Conservation (phyloP, 768 basidiomycete genomes). For the Podaxis mareebaensis region DNA sequence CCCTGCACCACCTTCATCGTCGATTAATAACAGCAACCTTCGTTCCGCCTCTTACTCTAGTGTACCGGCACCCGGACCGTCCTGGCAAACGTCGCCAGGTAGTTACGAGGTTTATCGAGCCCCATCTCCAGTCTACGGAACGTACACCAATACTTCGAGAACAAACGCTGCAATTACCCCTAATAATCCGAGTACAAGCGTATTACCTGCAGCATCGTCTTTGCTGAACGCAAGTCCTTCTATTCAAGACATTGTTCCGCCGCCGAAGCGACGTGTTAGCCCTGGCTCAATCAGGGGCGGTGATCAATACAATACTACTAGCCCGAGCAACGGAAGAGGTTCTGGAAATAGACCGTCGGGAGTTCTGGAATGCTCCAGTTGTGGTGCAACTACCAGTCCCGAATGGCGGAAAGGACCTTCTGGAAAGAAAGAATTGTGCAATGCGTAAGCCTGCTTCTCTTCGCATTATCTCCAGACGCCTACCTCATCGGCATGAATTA, state of each 20-base stretch:
- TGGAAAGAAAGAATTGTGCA: constrained; percentile 89
- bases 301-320: constrained; percentile 37
- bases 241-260: constrained; percentile 50
- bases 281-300: constrained; percentile 46
- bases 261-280: constrained; percentile 56
- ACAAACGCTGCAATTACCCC: constrained; percentile 28
- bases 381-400: constrained; percentile 79
- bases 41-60: constrained; percentile 14
- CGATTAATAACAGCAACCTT: constrained; percentile 6
- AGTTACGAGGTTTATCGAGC: constrained; percentile 25
- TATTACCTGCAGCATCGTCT: constrained; percentile 26
- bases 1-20: not conserved
- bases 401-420: constrained; percentile 93
- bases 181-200: constrained; percentile 30
- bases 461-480: constrained; percentile 9
- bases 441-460: constrained; percentile 65
- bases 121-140: constrained; percentile 30
- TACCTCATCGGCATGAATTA: constrained; percentile 9
- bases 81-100: constrained; percentile 10
- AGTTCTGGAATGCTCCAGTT: constrained; percentile 73
- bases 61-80: constrained; percentile 5
- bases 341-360: constrained; percentile 65
- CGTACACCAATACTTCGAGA: constrained; percentile 26
- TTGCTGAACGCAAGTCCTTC: not conserved
- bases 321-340: constrained; percentile 45